Conservation (phyloP, 768 basidiomycete genomes). For the Termitomyces bulborhizus region DNA sequence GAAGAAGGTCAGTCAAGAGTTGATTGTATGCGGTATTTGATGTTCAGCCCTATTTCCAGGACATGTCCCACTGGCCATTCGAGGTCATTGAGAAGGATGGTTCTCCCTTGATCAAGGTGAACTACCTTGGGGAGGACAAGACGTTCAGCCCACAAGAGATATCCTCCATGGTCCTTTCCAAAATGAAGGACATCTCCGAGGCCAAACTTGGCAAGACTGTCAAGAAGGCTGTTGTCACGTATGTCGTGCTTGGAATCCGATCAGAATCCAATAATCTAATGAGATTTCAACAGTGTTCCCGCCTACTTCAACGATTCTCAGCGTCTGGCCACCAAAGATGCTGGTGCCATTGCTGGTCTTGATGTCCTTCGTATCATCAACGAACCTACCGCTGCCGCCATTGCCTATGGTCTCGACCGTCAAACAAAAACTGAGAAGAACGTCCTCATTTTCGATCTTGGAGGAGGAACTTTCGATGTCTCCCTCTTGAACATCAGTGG, state of each 20-base stretch:
- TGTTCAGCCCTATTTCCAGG: constrained; percentile 39
- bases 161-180: constrained; percentile 98
- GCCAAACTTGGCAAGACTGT: constrained; percentile 98
- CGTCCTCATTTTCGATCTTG: constrained; percentile 98
- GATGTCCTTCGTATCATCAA: constrained; percentile 99
- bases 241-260: constrained; percentile 25
- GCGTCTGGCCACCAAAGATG: constrained; percentile 98
- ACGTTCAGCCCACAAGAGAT: constrained; percentile 98
- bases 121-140: constrained; percentile 93
- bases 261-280: neutral
- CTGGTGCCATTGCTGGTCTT: constrained; percentile 95
- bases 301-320: constrained; percentile 99
- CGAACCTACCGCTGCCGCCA: constrained; percentile 98
- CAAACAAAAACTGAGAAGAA: constrained; percentile 95
- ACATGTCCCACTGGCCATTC: constrained; percentile 97
- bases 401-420: constrained; percentile 97
- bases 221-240: constrained; percentile 99
- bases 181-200: constrained; percentile 99
- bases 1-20: constrained; percentile 56
- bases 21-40: constrained; percentile 9
- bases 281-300: constrained; percentile 57
- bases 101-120: constrained; percentile 93
- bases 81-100: constrained; percentile 95
- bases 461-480: constrained; percentile 99
- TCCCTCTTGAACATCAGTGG: constrained; percentile 96